Conservation (phyloP, 495 filamentous ascomycete genomes). For the Penicillium dipodomyicola region DNA sequence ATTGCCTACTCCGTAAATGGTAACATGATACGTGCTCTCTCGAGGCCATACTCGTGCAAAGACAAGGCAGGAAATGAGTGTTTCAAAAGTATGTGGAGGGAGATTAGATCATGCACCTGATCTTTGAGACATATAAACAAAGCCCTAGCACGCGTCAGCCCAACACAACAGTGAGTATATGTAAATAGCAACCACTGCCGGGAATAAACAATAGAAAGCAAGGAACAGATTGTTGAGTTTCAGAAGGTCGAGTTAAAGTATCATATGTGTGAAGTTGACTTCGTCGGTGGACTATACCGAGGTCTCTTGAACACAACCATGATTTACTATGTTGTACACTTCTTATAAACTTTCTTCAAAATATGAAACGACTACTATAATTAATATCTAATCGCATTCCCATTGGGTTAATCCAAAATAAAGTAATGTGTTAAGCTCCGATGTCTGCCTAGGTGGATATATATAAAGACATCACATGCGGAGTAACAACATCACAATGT, state of each 20-base stretch:
- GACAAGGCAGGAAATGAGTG: constrained; percentile 6
- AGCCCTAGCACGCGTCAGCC: background rate
- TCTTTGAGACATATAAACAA: background rate
- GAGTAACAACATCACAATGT: background rate
- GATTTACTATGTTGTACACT: background rate
- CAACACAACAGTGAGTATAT: background rate
- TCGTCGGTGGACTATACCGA: background rate
- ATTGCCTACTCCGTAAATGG: background rate
- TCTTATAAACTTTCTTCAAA: background rate
- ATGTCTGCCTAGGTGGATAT: background rate
- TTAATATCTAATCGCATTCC: background rate
- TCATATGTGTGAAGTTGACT: background rate
- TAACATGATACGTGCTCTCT: background rate
- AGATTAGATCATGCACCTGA: constrained; percentile 7
- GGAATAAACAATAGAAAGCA: background rate
- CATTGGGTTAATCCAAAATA: background rate
- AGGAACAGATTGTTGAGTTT: background rate
- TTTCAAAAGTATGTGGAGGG: background rate
- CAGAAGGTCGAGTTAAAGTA: background rate
- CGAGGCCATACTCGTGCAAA: background rate
- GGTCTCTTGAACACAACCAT: background rate
- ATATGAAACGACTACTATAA: background rate
- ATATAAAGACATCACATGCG: background rate
- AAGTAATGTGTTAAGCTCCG: background rate
- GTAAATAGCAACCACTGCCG: background rate